Percentiles rank a stretch among this genome's conserved stretches.
phyloP scores from a whole-genome alignment of 805 yeast genomes.

The Saturnispora ahearnii region DNA sequence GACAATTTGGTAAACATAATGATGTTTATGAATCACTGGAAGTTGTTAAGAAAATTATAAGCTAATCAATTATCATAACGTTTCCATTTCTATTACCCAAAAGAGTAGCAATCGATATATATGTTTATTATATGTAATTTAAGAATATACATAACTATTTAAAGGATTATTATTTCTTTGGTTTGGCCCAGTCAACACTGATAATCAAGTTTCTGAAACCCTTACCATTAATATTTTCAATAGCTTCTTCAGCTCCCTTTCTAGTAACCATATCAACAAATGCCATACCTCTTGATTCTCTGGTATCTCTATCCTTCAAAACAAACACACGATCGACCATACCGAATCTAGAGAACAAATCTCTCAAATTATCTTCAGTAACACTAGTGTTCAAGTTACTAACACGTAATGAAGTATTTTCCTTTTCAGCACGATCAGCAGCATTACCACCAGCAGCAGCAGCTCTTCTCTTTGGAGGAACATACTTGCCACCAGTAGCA shows the following conservation, averaged over 20 bases:
- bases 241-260: constrained; percentile 65
- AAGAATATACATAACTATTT: neutral
- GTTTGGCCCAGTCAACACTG: constrained; percentile 53
- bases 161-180: constrained; percentile 17
- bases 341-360: constrained; percentile 61
- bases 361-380: constrained; percentile 72
- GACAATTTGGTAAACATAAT: constrained; percentile 53
- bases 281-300: constrained; percentile 92
- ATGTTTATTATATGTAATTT: neutral
- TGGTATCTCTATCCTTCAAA: constrained; percentile 87
- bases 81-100: neutral
- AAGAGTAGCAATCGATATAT: neutral
- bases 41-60: constrained; percentile 19
- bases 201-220: constrained; percentile 87
- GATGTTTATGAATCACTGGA: constrained; percentile 43
- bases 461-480: constrained; percentile 53
- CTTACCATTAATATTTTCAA: constrained; percentile 71
- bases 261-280: constrained; percentile 74
- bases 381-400: constrained; percentile 84
- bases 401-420: constrained; percentile 83
- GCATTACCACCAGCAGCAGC: constrained; percentile 28
- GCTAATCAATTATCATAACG: neutral
- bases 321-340: constrained; percentile 67
- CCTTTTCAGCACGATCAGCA: constrained; percentile 40
- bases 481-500: constrained; percentile 31